Evolutionary conservation across 192 early-diverging fungal species (phyloP), one percentile per base, ranked within the genome.

Genomic region (Coemansia sp.): DNA sequence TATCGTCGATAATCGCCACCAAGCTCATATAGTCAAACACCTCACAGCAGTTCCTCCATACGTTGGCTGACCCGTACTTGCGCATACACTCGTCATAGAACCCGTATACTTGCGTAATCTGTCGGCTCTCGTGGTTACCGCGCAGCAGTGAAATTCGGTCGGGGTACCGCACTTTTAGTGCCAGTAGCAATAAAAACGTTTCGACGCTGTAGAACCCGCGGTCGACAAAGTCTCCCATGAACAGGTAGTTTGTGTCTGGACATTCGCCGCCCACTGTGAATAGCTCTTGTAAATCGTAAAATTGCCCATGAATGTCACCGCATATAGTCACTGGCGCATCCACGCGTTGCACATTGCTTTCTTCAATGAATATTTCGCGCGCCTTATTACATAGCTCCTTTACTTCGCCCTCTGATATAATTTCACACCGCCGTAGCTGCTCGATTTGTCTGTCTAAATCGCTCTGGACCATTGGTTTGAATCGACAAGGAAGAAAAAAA

Each of bases 31-130:
- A 97, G 75, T 99, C 97, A 74, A 99, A 99, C 40, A 99, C 90
- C 76, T 99, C 95, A 63, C 96, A 97, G 81, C 96, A 99, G 74
- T 95, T 96, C 76, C 95, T 88, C 96, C 96, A 99, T 31, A 98
- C 95, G 74, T 96, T 96, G 20, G 93, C 92, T 13, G 95, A 95
- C 27, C 96, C 97, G 85, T 94, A 98, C 82, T 98, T 98, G 68
- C 94, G 90, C 81, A 96, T 83, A 78, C 95, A 97, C 74, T 97
- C 95, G 77, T 99, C 97, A 77, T 99, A 97, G 75, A 99, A 97
- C 55, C 96, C 96, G 78, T 99, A 99, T 24, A 99, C 96, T 83
- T 98, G 96, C n/a, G 94, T 97, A 68, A 97, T 96, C 78, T 98
- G 96, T 68, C 95, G 75, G 60, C 88, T 90, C 83, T 97, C 94